Evolutionary conservation across 441 rosid species (phyloP).

Genomic region (Lagerstroemia fauriei): DNA sequence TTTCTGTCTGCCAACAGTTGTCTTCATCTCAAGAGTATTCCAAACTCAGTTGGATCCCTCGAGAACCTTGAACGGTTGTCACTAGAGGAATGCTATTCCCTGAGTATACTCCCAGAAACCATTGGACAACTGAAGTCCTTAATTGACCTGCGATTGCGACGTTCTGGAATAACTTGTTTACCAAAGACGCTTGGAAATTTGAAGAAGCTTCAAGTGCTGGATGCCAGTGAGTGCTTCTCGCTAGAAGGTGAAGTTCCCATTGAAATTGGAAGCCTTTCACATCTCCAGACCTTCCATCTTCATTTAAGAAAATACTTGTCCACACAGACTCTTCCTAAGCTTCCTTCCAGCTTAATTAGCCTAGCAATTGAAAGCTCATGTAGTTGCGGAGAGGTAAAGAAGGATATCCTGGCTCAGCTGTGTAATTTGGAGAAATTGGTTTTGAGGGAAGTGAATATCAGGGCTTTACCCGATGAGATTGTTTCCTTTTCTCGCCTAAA

Average conservation of each 20-base stretch:
- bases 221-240: neutral
- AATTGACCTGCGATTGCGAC: neutral
- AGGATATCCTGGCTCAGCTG: neutral
- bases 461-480: neutral
- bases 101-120: neutral
- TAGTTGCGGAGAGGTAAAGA: neutral
- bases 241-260: neutral
- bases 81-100: neutral
- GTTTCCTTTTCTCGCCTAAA: neutral
- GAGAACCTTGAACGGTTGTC: neutral
- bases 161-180: neutral
- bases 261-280: neutral
- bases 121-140: slow-evolving; percentile 1
- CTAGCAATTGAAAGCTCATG: neutral
- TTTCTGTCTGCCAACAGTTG: neutral
- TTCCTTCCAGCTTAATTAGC: neutral
- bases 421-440: neutral
- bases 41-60: neutral
- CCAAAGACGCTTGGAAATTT: neutral
- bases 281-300: neutral
- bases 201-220: neutral
- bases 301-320: neutral
- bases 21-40: neutral
- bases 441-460: neutral
- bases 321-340: neutral